Percentiles rank a stretch among this genome's conserved stretches.
Conservation (phyloP, 2,329 filamentous ascomycete species). For the Ascochyta rabiei region DNA sequence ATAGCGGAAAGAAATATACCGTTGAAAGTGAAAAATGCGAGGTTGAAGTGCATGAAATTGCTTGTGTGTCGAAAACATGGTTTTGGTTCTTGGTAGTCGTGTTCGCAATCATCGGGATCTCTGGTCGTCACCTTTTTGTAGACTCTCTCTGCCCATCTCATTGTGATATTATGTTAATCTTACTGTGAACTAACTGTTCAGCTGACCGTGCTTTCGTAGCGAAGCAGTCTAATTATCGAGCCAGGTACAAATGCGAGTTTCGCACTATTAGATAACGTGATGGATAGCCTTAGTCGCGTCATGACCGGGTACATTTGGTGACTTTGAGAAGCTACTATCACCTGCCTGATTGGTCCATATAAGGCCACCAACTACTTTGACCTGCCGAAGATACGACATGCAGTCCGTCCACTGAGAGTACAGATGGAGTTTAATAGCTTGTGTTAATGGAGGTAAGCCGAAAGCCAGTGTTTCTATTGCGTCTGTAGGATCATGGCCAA, state of each 20-base stretch:
- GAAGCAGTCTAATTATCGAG: not conserved
- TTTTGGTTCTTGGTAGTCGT: not conserved
- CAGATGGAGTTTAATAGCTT: not conserved
- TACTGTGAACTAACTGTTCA: not conserved
- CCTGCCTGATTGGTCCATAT: not conserved
- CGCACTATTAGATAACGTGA: not conserved
- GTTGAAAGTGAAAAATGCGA: not conserved
- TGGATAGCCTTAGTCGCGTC: not conserved
- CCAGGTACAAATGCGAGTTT: not conserved
- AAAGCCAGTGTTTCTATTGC: no score
- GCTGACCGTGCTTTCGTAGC: no score
- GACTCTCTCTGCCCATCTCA: no score
- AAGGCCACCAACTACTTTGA: not conserved
- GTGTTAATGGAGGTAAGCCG: not conserved
- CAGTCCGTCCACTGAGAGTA: not conserved
- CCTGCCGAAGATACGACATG: not conserved
- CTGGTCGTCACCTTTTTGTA: not conserved
- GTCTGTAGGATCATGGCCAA: no score
- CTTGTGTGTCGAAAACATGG: not conserved
- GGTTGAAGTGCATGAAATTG: not conserved
- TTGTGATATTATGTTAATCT: not conserved
- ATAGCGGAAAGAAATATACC: not conserved
- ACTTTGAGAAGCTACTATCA: not conserved
- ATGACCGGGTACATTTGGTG: not conserved
- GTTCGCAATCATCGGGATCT: not conserved